Evolutionary conservation across 192 early-diverging fungal genomes (phyloP), one percentile per base, ranked within the genome.

Genomic region (Spinellus fusiger): DNA sequence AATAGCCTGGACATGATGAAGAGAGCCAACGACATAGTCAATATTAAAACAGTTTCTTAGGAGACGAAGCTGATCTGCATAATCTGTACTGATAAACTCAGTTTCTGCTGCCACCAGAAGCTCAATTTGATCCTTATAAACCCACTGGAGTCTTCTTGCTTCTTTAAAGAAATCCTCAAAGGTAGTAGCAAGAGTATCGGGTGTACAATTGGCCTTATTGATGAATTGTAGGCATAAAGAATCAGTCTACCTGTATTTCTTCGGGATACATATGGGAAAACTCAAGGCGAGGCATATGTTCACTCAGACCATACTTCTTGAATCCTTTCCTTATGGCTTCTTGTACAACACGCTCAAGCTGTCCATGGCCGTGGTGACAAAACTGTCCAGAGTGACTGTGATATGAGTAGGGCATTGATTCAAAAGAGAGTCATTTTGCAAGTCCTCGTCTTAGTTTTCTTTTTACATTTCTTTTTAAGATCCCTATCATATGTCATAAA

Each of bases 311-410:
- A 69, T 89, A 83, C 0, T 73, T 78, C 0, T 74, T 59, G 80
- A 99, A 95, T 13, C 77, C 74, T 28, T 80, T 74, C n/a, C 66
- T 61, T 44, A 92, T 83, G 29, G 94, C 96, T n/a, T 75, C 65
- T 50, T 77, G 60, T 13, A 99, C 84, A 0, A 94, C 88, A 20
- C 86, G 79, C 61, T 96, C 93, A 6, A 99, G 79, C 9, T 65
- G 76, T 20, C 94, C 96, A 20, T 84, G 77, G 32, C 92, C 96
- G 67, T 99, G 96, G 34, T 80, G 77, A 69, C 96, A 99, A 80
- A 92, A 98, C 77, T 95, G 89, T 4, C 96, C 96, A 0, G 93
- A 95, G 68, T 99, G 96, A 12, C 89, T 86, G 64, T 99, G 96
- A 53, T 86, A 81, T 3, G 91, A 91, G 68, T 95, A 84, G 27